A percentile compares a stretch with the other conserved stretches of the same genome.
Conservation (phyloP, 371 early-diverging fungal genomes). For the Mucor indicus region DNA sequence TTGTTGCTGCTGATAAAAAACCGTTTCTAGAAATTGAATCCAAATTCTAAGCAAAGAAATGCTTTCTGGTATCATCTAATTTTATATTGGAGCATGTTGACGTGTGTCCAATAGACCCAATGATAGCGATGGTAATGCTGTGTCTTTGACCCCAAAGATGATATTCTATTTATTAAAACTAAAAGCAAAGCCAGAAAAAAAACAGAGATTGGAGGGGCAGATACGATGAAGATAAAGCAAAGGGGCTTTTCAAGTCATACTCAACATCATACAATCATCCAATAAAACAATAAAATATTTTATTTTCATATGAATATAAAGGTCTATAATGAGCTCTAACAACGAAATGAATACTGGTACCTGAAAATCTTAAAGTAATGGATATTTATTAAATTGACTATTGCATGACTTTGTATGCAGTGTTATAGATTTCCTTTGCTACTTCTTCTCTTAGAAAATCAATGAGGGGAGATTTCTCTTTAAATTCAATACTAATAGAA, state of each 20-base stretch:
- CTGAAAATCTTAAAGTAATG: too few relatives aligned
- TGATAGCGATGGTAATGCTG: constrained; percentile 1
- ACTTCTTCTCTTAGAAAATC: constrained; percentile 31
- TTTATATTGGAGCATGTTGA: not conserved
- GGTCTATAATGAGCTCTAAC: too few relatives aligned
- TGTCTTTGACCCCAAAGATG: constrained; percentile 9
- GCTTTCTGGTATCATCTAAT: not conserved
- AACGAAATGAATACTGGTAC: too few relatives aligned
- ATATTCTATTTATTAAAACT: too few relatives aligned
- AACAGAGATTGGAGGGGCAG: too few relatives aligned
- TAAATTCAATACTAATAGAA: constrained; percentile 24
- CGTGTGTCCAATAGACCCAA: not conserved
- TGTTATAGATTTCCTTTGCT: constrained; percentile 23
- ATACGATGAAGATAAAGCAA: too few relatives aligned
- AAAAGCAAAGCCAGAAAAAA: too few relatives aligned
- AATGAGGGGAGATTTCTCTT: constrained; percentile 23
- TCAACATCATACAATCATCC: too few relatives aligned
- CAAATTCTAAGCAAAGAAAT: constrained; percentile 10
- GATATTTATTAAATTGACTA: too few relatives aligned
- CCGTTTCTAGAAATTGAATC: constrained; percentile 7
- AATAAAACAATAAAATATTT: too few relatives aligned
- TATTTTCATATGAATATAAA: too few relatives aligned
- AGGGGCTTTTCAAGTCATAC: too few relatives aligned
- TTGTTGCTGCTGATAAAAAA: constrained; percentile 6
- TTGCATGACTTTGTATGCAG: constrained; percentile 9